Conservation (phyloP, 148 eudicot genomes). For the Persicaria tinctoria region DNA sequence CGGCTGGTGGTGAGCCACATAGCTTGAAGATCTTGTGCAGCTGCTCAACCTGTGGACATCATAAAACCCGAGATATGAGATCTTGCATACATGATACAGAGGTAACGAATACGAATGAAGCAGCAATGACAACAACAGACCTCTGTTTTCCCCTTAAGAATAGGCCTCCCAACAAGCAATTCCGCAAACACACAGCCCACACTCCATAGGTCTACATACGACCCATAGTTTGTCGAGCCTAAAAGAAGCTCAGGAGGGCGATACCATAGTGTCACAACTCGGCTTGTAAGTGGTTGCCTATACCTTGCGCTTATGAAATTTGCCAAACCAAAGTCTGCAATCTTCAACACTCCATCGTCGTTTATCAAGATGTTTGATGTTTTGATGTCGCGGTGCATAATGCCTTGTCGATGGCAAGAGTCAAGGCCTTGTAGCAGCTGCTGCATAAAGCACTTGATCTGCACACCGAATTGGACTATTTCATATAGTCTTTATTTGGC, state of each 20-base stretch:
- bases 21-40: conserved; percentile 85
- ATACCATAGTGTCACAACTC: conserved; percentile 95
- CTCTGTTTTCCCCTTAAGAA: conserved; percentile 92
- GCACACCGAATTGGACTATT: conserved; percentile 12
- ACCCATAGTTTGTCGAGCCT: conserved; percentile 75
- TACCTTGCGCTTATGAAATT: conserved; percentile 40
- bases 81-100: background rate
- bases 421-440: conserved; percentile 69
- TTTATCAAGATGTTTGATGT: conserved; percentile 73
- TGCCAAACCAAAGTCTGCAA: conserved; percentile 91
- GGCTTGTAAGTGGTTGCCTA: conserved; percentile 71
- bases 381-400: conserved; percentile 86
- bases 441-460: conserved; percentile 87
- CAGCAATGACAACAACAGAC: conserved; percentile 20
- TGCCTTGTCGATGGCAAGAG: conserved; percentile 73
- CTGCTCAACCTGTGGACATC: conserved; percentile 68
- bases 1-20: conserved; percentile 86
- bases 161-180: conserved; percentile 60
- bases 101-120: background rate
- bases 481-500: background rate
- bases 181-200: conserved; percentile 92
- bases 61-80: background rate
- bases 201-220: conserved; percentile 86
- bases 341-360: conserved; percentile 67
- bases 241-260: conserved; percentile 91